Base-by-base conservation (phyloP, 495 filamentous ascomycete species). In the Aspergillus affinis region DNA sequence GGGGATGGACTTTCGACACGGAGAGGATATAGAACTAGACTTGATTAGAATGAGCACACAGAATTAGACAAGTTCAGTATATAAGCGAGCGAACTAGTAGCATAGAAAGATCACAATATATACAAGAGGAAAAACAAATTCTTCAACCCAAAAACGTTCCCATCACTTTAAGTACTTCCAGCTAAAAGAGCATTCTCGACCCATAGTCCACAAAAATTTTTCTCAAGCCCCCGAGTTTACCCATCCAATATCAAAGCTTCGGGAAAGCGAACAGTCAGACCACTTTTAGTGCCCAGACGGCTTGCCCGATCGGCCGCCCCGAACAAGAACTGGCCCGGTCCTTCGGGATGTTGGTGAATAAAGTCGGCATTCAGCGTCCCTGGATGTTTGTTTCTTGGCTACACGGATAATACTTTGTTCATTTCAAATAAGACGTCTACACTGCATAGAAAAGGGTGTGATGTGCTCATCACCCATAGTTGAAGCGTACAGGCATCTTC, bases 251-350 rank as follows among this genome's bases (percentile, higher is more conserved):
- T 53, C 51, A 53, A 32, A 36, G 27, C 23, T 19, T 53, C 51
- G 51, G 51, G 8, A 53, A 36, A 36, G 29, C 51, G 29, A 53
- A 53, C 7, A 32, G 36, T n/a, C 27, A 53, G 27, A 53, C 29
- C 26, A 53, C 29, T 55, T 21, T 57, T 32, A 50, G 26, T 19
- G 23, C 41, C 41, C 54, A 15, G 44, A 29, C 54, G 54, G 54
- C 12, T 15, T 26, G 48, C 48, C 48, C 55, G 55, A 57, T 57
- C 55, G 55, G 46, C 23, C 23, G 23, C 23, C 23, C 23, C 23
- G 23, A 26, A 26, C 23, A 26, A 26, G 23, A 26, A 26, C 4
- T 26, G 23, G 13, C 13, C 36, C 36, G 10, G 6, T 32, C 29
- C 6, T 10, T 32, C 29, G 29, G 29, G 29, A 32, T 4, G 29